A percentile compares a stretch with the other conserved stretches of the same genome.
Evolutionary conservation across 352 stramenopile genomes (phyloP).

Genomic region (Globisporangium iwayamae): DNA sequence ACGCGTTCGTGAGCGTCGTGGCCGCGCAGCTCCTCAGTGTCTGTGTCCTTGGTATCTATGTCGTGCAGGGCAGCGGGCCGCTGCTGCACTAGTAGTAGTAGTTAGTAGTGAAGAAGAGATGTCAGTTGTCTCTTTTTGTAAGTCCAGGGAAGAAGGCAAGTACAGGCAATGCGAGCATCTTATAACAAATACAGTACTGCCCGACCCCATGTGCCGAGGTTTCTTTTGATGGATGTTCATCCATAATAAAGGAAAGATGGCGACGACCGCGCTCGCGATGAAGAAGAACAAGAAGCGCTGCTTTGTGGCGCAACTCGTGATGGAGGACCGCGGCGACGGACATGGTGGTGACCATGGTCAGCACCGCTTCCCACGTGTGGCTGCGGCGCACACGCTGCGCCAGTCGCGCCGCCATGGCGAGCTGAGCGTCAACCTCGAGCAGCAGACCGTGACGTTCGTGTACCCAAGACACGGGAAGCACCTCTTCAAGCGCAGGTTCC

Average conservation of each 20-base stretch:
- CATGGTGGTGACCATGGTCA: background rate
- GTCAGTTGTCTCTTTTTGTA: background rate
- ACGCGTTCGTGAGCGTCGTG: conserved; percentile 42
- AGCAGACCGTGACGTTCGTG: conserved; percentile 39
- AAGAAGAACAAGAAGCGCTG: conserved; percentile 5
- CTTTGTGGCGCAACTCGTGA: conserved; percentile 12
- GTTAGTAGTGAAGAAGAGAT: background rate
- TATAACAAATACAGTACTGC: conserved; percentile 10
- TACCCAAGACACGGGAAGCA: conserved; percentile 32
- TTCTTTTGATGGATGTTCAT: background rate
- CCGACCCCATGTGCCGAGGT: background rate
- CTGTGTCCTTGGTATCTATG: conserved; percentile 52
- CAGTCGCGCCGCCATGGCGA: conserved; percentile 40
- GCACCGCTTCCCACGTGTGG: background rate
- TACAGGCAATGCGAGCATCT: background rate
- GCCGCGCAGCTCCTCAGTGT: conserved; percentile 52
- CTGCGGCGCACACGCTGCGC: conserved; percentile 16
- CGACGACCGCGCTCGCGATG: background rate
- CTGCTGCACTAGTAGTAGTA: conserved; percentile 21
- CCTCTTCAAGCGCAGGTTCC: conserved; percentile 45
- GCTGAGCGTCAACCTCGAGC: conserved; percentile 24
- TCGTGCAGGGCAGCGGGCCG: conserved; percentile 32
- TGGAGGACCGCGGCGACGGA: background rate
- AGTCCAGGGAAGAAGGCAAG: background rate
- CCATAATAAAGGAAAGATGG: background rate